Conservation (phyloP, 352 stramenopile species). For the Globisporangium abappressorium region DNA sequence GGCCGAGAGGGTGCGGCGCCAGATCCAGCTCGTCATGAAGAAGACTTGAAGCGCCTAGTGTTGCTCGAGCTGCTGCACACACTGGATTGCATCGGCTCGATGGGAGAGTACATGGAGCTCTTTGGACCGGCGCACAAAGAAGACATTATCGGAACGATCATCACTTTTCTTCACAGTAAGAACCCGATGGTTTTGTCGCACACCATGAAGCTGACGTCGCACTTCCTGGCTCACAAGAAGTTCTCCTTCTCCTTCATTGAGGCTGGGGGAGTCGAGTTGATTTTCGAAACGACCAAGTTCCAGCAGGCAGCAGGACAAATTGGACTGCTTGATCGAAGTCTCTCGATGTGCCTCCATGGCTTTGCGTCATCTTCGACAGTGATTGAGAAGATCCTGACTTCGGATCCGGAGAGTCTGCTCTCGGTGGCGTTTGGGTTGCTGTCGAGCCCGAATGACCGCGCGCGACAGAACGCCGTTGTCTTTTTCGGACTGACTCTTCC, state of each 20-base stretch:
- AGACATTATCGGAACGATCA: slow-evolving; percentile 76
- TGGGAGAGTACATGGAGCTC: slow-evolving; percentile 84
- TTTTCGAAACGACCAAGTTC: slow-evolving; percentile 59
- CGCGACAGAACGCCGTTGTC: slow-evolving; percentile 77
- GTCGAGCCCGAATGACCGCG: slow-evolving; percentile 75
- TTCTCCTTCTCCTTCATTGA: slow-evolving; percentile 81
- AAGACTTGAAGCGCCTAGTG: slow-evolving; percentile 74
- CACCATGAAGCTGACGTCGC: slow-evolving; percentile 79
- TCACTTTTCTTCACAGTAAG: slow-evolving; percentile 84
- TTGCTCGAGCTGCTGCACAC: slow-evolving; percentile 83
- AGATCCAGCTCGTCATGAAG: slow-evolving; percentile 61
- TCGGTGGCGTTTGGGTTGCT: slow-evolving; percentile 58
- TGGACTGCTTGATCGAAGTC: slow-evolving; percentile 63
- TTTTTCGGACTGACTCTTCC: slow-evolving; percentile 80
- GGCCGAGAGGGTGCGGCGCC: slow-evolving; percentile 9
- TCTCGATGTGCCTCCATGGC: slow-evolving; percentile 85
- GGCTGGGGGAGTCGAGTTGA: slow-evolving; percentile 61
- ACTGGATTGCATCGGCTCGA: slow-evolving; percentile 77
- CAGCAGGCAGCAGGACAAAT: slow-evolving; percentile 57
- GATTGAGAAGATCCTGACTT: slow-evolving; percentile 67
- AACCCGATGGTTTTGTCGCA: slow-evolving; percentile 77
- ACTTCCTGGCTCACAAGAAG: slow-evolving; percentile 86
- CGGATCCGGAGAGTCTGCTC: slow-evolving; percentile 58
- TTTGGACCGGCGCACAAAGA: slow-evolving; percentile 80
- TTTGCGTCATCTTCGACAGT: slow-evolving; percentile 77